A percentile compares a stretch with the other conserved stretches of the same genome.
phyloP scores from a whole-genome alignment of 2,329 filamentous ascomycete species.

The Calonectria crousiana region DNA sequence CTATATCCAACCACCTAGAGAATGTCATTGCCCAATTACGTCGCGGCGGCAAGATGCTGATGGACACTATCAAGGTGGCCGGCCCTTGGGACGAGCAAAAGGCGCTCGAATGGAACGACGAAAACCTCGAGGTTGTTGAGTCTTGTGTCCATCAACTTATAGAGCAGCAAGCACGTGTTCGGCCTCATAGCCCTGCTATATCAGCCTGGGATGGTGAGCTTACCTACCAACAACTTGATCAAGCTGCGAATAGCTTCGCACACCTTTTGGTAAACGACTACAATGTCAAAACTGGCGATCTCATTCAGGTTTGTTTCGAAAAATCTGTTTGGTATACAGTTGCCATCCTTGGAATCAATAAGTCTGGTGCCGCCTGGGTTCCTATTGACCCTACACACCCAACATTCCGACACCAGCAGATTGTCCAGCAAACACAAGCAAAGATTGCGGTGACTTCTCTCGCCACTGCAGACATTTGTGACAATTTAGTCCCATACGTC shows the following conservation, averaged over 20 bases:
- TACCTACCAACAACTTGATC: neutral
- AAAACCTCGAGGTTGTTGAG: neutral
- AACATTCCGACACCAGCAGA: constrained; percentile 1
- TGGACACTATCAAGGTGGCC: neutral
- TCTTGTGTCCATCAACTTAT: neutral
- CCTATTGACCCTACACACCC: constrained; percentile 8
- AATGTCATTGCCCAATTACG: neutral
- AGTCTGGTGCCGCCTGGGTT: constrained; percentile 9
- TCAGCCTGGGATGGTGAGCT: constrained; percentile 1
- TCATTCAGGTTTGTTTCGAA: constrained; percentile 8
- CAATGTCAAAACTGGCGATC: neutral
- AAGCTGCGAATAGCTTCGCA: constrained; percentile 5
- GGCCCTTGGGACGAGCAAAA: neutral
- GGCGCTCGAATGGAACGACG: neutral
- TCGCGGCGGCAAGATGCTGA: neutral
- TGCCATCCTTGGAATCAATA: constrained; percentile 8
- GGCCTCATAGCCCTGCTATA: neutral
- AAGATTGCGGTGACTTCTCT: constrained; percentile 1
- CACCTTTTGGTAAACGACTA: neutral
- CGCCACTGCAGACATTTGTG: neutral
- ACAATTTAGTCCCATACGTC: neutral
- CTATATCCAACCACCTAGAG: neutral
- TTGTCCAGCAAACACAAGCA: constrained; percentile 8
- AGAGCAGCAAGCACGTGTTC: neutral
- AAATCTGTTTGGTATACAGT: constrained; percentile 8